A percentile compares a stretch with the other conserved stretches of the same genome.
phyloP scores from a whole-genome alignment of 1,139 yeast genomes.

The Scheffersomyces titani region DNA sequence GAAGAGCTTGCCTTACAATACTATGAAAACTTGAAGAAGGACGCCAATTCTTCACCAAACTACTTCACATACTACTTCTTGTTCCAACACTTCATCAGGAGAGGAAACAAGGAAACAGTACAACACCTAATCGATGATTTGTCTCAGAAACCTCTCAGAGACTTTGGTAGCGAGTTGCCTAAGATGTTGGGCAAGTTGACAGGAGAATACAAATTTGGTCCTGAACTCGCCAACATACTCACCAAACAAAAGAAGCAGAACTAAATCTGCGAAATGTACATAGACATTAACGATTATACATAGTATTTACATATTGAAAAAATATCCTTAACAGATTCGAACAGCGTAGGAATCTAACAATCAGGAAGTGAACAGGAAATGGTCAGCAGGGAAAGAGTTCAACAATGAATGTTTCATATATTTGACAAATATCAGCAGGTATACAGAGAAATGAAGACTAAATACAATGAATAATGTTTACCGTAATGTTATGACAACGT shows the following conservation, averaged over 20 bases:
- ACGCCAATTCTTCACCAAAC: conserved; percentile 44
- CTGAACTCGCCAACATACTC: conserved; percentile 7
- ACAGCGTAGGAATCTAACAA: not conserved
- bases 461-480: not conserved
- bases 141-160: conserved; percentile 21
- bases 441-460: conserved; percentile 2
- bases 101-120: conserved; percentile 32
- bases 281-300: not conserved
- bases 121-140: conserved; percentile 40
- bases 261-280: not conserved
- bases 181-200: conserved; percentile 22
- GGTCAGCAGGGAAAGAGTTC: too few species aligned
- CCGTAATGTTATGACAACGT: not conserved
- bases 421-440: not conserved
- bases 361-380: not conserved
- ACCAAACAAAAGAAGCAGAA: not conserved
- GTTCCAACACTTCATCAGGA: conserved; percentile 43
- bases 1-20: conserved; percentile 43
- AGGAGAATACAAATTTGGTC: conserved; percentile 10
- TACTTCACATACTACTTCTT: conserved; percentile 58
- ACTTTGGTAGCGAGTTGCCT: conserved; percentile 47
- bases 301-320: not conserved
- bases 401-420: not conserved
- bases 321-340: not conserved
- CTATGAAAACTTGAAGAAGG: conserved; percentile 30